These are phyloP conservation scores for Brassica carinata DNA, from an alignment of 345 rosid species.

Conservation along the genomic window DNA sequence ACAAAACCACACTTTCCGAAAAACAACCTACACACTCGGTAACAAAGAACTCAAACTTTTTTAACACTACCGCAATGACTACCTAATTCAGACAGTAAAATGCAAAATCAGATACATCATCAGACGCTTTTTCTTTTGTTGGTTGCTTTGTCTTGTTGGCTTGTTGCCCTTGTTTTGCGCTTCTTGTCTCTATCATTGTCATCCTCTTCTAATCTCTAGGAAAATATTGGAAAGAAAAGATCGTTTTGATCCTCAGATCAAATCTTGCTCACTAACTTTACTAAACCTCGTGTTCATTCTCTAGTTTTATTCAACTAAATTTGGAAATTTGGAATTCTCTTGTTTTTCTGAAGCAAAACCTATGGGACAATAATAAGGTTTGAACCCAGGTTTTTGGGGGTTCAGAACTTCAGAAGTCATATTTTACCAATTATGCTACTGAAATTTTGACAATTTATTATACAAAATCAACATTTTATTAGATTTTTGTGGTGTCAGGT, in stretches of 20 bases:
- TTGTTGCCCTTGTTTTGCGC: conserved; percentile 14
- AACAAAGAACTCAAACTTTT: not conserved
- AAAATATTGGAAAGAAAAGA: not conserved
- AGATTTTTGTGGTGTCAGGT: too few species aligned
- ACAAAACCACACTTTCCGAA: not conserved
- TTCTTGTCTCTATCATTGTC: conserved; percentile 12
- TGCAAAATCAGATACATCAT: not conserved
- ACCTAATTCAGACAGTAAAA: not conserved
- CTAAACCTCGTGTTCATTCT: conserved; percentile 23
- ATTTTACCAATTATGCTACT: too few species aligned
- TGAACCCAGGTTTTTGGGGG: too few species aligned
- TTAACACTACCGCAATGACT: not conserved
- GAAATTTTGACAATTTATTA: too few species aligned
- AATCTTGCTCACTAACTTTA: conserved; percentile 10
- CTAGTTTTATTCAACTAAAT: conserved; percentile 18
- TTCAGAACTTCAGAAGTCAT: too few species aligned
- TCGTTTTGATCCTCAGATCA: conserved; percentile 24
- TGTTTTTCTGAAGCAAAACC: not conserved
- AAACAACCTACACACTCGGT: not conserved
- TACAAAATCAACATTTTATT: too few species aligned
- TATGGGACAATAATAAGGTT: too few species aligned
- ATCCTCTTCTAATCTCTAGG: conserved; percentile 6
- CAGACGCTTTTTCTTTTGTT: not conserved
- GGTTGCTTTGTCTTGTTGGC: conserved; percentile 11
- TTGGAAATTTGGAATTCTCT: not conserved